A percentile compares a stretch with the other conserved stretches of the same genome.
Conservation (phyloP, 2,329 filamentous ascomycete genomes). For the Fusarium multiceps region DNA sequence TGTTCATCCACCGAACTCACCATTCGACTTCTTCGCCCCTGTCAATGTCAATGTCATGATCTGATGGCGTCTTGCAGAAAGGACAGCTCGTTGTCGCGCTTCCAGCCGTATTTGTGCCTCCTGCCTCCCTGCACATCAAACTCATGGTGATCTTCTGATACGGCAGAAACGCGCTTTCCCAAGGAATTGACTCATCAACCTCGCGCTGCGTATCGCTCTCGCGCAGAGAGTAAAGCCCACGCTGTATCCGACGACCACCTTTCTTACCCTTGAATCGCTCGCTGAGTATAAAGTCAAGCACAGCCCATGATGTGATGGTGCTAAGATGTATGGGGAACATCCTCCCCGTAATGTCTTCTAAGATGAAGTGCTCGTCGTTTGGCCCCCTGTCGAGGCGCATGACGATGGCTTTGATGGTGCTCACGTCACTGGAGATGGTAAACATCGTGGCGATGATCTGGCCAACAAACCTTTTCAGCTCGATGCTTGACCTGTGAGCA, state of each 20-base stretch:
- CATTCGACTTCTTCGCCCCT: neutral
- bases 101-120: too few relatives aligned
- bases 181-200: fast-evolving
- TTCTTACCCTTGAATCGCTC: neutral
- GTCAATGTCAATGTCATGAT: fast-evolving
- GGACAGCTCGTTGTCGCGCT: too few relatives aligned
- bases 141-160: neutral
- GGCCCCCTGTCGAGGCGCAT: neutral
- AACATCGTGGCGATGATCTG: neutral
- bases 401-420: neutral
- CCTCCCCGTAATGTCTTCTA: neutral
- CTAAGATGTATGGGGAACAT: fast-evolving
- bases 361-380: neutral
- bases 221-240: neutral
- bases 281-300: neutral
- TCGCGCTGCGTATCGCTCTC: neutral
- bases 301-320: neutral
- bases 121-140: too few relatives aligned
- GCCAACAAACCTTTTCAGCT: neutral
- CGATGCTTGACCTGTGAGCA: neutral
- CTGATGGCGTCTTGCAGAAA: neutral
- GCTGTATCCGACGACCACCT: neutral
- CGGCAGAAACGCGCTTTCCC: neutral
- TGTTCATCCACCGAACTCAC: too few relatives aligned
- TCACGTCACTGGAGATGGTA: neutral